Base-by-base conservation (phyloP, 2,329 filamentous ascomycete genomes). In the Aspergillus sp. region DNA sequence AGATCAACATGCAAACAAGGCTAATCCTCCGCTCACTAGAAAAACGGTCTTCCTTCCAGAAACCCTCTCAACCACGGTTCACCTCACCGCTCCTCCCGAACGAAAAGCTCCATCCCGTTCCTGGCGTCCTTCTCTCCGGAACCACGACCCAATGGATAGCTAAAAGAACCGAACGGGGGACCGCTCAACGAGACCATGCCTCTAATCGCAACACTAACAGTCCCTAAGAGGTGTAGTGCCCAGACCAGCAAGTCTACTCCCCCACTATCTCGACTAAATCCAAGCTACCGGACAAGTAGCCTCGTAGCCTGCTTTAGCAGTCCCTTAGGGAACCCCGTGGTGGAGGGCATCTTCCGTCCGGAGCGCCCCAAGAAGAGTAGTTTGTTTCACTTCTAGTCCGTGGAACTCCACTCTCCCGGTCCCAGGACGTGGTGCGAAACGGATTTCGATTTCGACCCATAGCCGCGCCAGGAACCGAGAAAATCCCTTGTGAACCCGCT, bases 51-150 rank as follows among this genome's bases (percentile, higher is more conserved):
- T 36, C 47, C 50, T 57, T 57, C 54, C 53, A 56, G 53, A 59
- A 60, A 55, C 47, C 49, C n/a, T 45, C 34, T 16, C 25, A 53
- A 50, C 56, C 56, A 56, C 52, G 57, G 57, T 57, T 57, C 57
- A 58, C 53, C 55, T 50, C 52, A 56, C 46, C 42, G 49, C 34
- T 40, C 17, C 21, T 34, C 50, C 45, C 45, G 31, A 48, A 36
- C 23, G 20, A 19, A 40, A 38, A n/a, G 5, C 14, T 38, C 20
- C 13, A 45, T 42, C 40, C 21, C 29, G 21, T 25, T 45, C 25
- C 43, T 47, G 20, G 6, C 43, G 41, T 17, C 17, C 36, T 40
- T 19, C 7, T 16, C 36, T 40, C 17, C n/a, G n/a, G n/a, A n/a
- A 16, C 36, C 36, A 16, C n/a, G 36, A 40, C 36, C 17, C n/a